phyloP scores from a whole-genome alignment of 2,329 filamentous ascomycete species.

The Zymoseptoria pseudotritici region DNA sequence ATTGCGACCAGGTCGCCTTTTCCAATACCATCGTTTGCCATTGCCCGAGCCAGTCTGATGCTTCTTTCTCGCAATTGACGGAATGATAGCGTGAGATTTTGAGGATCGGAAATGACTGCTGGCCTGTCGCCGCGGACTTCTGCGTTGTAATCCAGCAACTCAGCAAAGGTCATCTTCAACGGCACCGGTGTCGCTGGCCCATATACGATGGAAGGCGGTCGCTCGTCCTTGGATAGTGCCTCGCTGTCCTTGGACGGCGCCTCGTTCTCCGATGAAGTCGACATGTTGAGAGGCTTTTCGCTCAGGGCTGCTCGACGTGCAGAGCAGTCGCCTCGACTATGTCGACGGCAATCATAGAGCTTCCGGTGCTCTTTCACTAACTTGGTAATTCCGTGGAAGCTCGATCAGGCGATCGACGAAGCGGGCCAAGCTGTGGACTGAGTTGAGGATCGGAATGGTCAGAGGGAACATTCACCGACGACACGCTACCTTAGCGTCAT shows the following conservation, averaged over 20 bases:
- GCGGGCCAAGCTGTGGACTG: neutral
- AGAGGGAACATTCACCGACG: neutral
- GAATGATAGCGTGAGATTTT: constrained; percentile 17
- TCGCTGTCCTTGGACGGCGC: neutral
- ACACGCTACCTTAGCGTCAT: neutral
- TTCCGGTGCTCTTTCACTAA: neutral
- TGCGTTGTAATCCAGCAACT: constrained; percentile 23
- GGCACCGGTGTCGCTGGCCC: constrained; percentile 24
- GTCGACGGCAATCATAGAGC: neutral
- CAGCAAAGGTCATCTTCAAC: constrained; percentile 23
- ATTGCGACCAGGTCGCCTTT: constrained; percentile 26
- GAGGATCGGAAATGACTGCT: constrained; percentile 24
- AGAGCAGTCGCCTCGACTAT: neutral
- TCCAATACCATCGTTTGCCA: constrained; percentile 22
- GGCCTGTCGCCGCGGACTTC: constrained; percentile 20
- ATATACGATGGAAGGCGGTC: constrained; percentile 23
- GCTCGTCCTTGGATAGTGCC: constrained; percentile 7
- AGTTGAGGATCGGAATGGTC: neutral
- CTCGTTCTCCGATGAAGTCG: neutral
- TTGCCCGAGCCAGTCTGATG: constrained; percentile 21
- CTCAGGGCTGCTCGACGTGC: neutral
- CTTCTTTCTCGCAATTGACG: constrained; percentile 21
- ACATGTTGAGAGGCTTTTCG: neutral
- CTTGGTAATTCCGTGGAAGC: neutral
- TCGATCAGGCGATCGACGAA: too few species aligned